Base-by-base conservation (phyloP, 371 early-diverging fungal genomes). In the Apophysomyces sp. region DNA sequence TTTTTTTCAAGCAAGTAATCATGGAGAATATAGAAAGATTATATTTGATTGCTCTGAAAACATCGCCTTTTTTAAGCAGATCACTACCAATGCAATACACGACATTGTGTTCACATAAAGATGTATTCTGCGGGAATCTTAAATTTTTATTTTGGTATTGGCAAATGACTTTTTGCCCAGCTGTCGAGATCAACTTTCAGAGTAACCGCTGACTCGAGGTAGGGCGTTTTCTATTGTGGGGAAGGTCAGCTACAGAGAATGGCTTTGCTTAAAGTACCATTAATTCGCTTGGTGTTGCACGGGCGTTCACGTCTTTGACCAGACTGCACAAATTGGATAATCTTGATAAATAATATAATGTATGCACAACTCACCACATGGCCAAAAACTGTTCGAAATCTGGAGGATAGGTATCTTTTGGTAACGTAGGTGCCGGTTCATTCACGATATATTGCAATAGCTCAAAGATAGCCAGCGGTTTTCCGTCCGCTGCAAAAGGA, bases 361-460 rank as follows among this genome's bases (percentile, higher is more conserved):
- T 11, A 11, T 21, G 21, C 21, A 44, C 9, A n/a, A 44, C 49
- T 26, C 24, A 44, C 49, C 49, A 44, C 49, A 44, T 44, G 18
- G 21, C 49, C 11, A 44, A 3, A 21, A 44, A 44, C 8, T 21
- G 49, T 21, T 44, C 49, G 11, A 44, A 58, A 53, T 60, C 40
- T 16, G 49, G 1, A 11, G 57, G 54, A 39, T 53, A 52, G 28
- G 52, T 28, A 18, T 57, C 39, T 26, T 40, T 15, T 15, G 92
- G 87, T 52, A 94, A 77, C 16, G 72, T 73, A 7, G 95, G 94
- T 21, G 87, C 76, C 0, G 89, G 89, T 68, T 92, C 93, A 62
- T 92, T 84, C 21, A 91, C 89, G 60, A 96, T 93, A 66, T 88
- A 92, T 67, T 92, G 86, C 34, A 95, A 77, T 52, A 96, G 71